Percentiles rank a stretch among this genome's conserved stretches.
phyloP scores from a whole-genome alignment of 2,329 filamentous ascomycete genomes.

The Claviceps monticola region DNA sequence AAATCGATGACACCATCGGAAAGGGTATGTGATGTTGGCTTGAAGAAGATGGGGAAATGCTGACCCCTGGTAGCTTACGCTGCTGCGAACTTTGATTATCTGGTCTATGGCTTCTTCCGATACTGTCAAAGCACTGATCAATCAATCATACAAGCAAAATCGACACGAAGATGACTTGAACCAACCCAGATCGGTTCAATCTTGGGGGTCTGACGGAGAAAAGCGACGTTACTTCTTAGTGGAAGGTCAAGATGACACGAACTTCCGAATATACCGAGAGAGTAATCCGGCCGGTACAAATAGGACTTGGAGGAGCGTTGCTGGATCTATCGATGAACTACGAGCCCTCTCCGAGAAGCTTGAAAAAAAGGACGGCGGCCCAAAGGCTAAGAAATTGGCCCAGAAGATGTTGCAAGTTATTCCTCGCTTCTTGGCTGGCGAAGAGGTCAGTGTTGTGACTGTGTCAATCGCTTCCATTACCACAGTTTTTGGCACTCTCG shows the following conservation, averaged over 20 bases:
- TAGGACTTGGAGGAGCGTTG: constrained; percentile 82
- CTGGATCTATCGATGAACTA: constrained; percentile 79
- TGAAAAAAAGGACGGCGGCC: constrained; percentile 60
- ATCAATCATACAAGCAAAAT: constrained; percentile 75
- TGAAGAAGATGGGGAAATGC: background rate
- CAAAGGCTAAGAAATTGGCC: constrained; percentile 64
- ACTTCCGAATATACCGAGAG: constrained; percentile 88
- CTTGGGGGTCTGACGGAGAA: constrained; percentile 80
- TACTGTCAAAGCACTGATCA: constrained; percentile 64
- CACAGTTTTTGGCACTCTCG: too few relatives aligned
- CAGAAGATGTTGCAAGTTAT: constrained; percentile 67
- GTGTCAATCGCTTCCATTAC: background rate
- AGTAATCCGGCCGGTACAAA: constrained; percentile 68
- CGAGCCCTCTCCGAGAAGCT: constrained; percentile 63
- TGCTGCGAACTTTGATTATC: constrained; percentile 69
- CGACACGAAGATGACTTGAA: constrained; percentile 70
- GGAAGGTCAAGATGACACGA: constrained; percentile 86
- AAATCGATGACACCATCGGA: constrained; percentile 67
- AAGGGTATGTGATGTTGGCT: constrained; percentile 43
- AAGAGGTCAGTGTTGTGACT: constrained; percentile 52
- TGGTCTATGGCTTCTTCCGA: constrained; percentile 90
- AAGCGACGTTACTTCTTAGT: constrained; percentile 89
- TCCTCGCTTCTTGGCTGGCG: constrained; percentile 81
- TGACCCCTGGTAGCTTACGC: constrained; percentile 47
- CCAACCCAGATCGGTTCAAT: constrained; percentile 76